Evolutionary conservation across 116 monocot species (phyloP), one percentile per base, ranked within the genome.

Genomic region (Papilionanthe hybrid): DNA sequence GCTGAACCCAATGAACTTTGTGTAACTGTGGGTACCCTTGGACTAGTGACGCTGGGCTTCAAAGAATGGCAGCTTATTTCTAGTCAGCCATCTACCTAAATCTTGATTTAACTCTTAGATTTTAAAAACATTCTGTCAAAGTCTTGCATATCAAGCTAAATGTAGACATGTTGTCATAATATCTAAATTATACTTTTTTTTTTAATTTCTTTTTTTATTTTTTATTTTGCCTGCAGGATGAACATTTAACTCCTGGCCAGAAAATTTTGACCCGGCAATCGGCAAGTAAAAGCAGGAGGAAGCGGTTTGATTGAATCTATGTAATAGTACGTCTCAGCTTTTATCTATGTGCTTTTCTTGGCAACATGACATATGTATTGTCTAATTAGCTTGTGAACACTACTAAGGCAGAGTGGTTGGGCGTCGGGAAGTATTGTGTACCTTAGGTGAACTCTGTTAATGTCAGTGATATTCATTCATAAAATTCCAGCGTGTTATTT

Each of bases 191-290:
- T 65, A 65, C 1, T 37, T 37, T 37, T 37, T 37, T 3, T 37
- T 65, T 8, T 65, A 65, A 25, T n/a, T n/a, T n/a, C n/a, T n/a
- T n/a, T n/a, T n/a, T n/a, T n/a, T 37, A 15, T 71, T 44, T 73
- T 37, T 44, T 8, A 42, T 23, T 44, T 44, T 75, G 42, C 12
- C 10, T 79, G 42, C 84, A 91, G 91, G 91, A 91, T 84, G 91
- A 88, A 43, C 90, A 91, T 78, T 78, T 80, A 29, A 68, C 85
- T 81, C 82, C 88, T 78, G 79, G 55, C 63, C 77, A 82, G 76
- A 91, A 91, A 76, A 82, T 80, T 37, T 78, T 84, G 84, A 80
- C 81, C 30, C 78, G 79, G 13, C 79, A 81, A 27, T 88, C 91
- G 45, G 78, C 72, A 20, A 91, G 84, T 72, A 88, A 78, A 86